Evolutionary conservation across 306 rosid genomes (phyloP), one percentile per base, ranked within the genome.

Genomic region (Cucurbita argyrosperma): DNA sequence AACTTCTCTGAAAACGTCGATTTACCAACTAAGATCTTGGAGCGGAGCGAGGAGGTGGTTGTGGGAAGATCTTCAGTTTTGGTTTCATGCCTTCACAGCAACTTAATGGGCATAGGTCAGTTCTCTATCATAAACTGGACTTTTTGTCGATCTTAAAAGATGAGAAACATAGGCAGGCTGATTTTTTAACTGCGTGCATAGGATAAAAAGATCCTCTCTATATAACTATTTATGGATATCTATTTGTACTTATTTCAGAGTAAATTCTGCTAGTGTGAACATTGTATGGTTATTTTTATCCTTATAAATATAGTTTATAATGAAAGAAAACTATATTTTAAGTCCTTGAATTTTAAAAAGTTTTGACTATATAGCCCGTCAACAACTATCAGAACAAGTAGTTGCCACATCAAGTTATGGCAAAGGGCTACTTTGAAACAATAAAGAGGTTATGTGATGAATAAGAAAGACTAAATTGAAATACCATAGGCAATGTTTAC

Each of bases 81-180:
- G 79, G 85, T 94, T 77, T 94, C 97, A 61, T 75, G 79, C 82
- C 90, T 90, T 63, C 96, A 79, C 76, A 90, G 97, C 84, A 94
- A 90, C 83, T 85, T 84, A 82, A 78, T 84, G 88, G 83, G 87
- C 82, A 78, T 82, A 80, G 98, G 98, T 93, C 79, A 88, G 92
- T 58, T 77, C 77, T 59, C 71, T 84, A 52, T 58, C 76, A 65
- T 68, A 58, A 35, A 35, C 62, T 57, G 67, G 30, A 26, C 46
- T 59, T 7, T 35, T 30, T 15, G 16, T 7, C 8, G 26, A 5
- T 38, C n/a, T 59, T 42, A 35, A 15, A 56, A 67, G 26, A 52
- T 69, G 51, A 72, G 76, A 66, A 78, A 26, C 67, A 77, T 79
- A 71, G 60, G 11, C 61, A 60, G 70, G 16, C 49, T 65, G 23